Percentiles rank a stretch among this genome's conserved stretches.
These are phyloP conservation scores for Paramecium caudatum DNA, from an alignment of 73 alveolate species.

Conservation along the genomic window DNA sequence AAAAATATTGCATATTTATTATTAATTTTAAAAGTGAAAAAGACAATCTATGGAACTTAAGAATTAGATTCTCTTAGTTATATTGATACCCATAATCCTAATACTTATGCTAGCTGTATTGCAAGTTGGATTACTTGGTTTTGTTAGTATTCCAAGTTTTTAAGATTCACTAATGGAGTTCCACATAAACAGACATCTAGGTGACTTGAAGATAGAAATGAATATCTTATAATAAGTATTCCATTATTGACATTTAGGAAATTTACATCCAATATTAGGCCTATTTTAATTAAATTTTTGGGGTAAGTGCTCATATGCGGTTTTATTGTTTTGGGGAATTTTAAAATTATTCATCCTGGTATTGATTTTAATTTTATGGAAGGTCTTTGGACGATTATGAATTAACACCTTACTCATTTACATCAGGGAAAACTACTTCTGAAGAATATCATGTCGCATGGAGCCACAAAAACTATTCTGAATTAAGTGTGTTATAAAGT, in stretches of 20 bases:
- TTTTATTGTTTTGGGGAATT: constrained; percentile 56
- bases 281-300: constrained; percentile 35
- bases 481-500: not conserved
- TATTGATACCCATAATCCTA: constrained; percentile 43
- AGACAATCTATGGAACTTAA: constrained; percentile 68
- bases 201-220: constrained; percentile 41
- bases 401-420: not conserved
- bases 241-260: not conserved
- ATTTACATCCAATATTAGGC: constrained; percentile 44
- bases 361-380: not conserved
- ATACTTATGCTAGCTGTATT: constrained; percentile 38
- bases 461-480: not conserved
- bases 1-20: too few relatives aligned
- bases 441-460: constrained; percentile 20
- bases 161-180: constrained; percentile 57
- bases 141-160: constrained; percentile 62
- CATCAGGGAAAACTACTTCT: not conserved
- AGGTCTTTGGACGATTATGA: not conserved
- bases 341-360: constrained; percentile 55
- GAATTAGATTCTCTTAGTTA: constrained; percentile 36
- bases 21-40: too few relatives aligned
- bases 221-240: constrained; percentile 31
- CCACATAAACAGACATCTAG: constrained; percentile 50
- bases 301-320: constrained; percentile 49
- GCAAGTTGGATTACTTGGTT: constrained; percentile 58